Evolutionary conservation across 805 yeast species (phyloP).

Genomic region (Nakazawaea ambrosiae): DNA sequence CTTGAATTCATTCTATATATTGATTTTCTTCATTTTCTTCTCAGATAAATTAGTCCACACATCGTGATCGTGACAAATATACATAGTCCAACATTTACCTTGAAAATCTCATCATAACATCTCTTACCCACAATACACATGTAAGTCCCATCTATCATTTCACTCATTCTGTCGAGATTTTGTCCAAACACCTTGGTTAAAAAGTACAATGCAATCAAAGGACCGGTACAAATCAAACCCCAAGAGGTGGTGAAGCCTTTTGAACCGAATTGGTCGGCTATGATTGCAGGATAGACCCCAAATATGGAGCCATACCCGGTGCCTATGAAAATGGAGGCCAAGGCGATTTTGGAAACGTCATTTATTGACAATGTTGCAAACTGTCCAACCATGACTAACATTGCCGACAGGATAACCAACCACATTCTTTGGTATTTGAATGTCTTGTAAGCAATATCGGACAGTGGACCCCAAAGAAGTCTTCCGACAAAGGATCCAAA

Average conservation of each 20-base stretch:
- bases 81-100: conserved; percentile 29
- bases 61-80: conserved; percentile 20
- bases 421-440: conserved; percentile 55
- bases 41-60: conserved; percentile 15
- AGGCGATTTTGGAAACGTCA: conserved; percentile 33
- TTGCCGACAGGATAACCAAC: conserved; percentile 42
- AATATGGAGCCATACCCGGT: conserved; percentile 62
- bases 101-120: conserved; percentile 46
- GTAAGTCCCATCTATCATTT: conserved; percentile 28
- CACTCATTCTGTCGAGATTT: conserved; percentile 40
- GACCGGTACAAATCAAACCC: conserved; percentile 73
- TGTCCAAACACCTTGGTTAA: conserved; percentile 51
- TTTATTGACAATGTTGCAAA: conserved; percentile 17
- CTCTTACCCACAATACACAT: conserved; percentile 35
- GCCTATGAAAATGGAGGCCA: conserved; percentile 53
- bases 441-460: conserved; percentile 51
- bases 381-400: conserved; percentile 23
- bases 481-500: conserved; percentile 61
- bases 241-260: conserved; percentile 64
- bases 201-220: conserved; percentile 44
- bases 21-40: background rate
- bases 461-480: conserved; percentile 54
- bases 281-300: conserved; percentile 70
- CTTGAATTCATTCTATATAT: background rate
- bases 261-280: conserved; percentile 69